A percentile compares a stretch with the other conserved stretches of the same genome.
Evolutionary conservation across 192 early-diverging fungal genomes (phyloP).

Genomic region (Jimgerdemannia flammicorona): DNA sequence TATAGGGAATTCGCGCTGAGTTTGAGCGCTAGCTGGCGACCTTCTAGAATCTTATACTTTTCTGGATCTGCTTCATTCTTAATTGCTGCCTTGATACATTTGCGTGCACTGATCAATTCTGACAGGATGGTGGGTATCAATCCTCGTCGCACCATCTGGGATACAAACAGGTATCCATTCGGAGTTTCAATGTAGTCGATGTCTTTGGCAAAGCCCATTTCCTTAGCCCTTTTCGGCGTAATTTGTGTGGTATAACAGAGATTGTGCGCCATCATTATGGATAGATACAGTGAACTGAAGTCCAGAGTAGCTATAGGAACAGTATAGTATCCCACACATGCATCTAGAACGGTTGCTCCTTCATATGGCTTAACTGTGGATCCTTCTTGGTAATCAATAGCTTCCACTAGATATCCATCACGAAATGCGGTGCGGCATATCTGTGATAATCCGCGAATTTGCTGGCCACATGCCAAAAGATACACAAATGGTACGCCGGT

Average conservation of each 20-base stretch:
- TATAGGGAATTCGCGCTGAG: constrained; percentile 97
- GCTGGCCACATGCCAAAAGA: too few relatives aligned
- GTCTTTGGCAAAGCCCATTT: constrained; percentile 63
- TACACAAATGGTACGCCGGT: too few relatives aligned
- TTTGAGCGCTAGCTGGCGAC: constrained; percentile 95
- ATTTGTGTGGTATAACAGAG: constrained; percentile 94
- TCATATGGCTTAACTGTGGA: constrained; percentile 68
- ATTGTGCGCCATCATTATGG: constrained; percentile 99
- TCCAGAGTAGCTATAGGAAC: constrained; percentile 97
- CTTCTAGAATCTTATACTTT: constrained; percentile 90
- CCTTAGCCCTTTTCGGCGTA: constrained; percentile 52
- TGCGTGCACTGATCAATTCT: constrained; percentile 87
- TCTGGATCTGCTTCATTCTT: constrained; percentile 98
- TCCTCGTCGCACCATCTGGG: constrained; percentile 66
- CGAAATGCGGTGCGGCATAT: too few relatives aligned
- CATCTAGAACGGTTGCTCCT: constrained; percentile 96
- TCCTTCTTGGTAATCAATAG: too few relatives aligned
- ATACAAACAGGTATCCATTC: constrained; percentile 91
- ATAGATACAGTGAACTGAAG: constrained; percentile 97
- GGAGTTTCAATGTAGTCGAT: constrained; percentile 89
- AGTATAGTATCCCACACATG: constrained; percentile 90
- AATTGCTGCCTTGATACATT: constrained; percentile 89
- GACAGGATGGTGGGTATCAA: constrained; percentile 85
- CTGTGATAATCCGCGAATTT: too few relatives aligned
- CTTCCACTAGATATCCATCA: too few relatives aligned